These are phyloP conservation scores for Bolboschoenoplectus hybrid DNA, from an alignment of 202 grass and related monocot genomes.

Conservation along the genomic window DNA sequence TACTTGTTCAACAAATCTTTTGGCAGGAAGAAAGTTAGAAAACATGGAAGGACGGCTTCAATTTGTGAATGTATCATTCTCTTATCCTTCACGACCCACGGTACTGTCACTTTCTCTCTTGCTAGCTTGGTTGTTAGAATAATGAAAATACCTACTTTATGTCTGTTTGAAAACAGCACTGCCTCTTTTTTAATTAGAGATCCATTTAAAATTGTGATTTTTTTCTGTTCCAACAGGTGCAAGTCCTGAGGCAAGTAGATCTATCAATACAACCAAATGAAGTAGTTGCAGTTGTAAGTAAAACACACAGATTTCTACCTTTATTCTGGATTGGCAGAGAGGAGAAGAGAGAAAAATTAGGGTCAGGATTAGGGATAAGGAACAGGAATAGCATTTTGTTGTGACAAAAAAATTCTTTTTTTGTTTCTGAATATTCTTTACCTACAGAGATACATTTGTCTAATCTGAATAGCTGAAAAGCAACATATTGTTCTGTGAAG, in stretches of 20 bases:
- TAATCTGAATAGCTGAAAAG: not conserved
- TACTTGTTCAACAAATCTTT: constrained; percentile 17
- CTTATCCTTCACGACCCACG: constrained; percentile 80
- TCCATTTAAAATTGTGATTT: constrained; percentile 6
- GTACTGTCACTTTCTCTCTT: constrained; percentile 46
- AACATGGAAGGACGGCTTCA: constrained; percentile 70
- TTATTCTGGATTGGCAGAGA: not conserved
- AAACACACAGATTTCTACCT: constrained; percentile 19
- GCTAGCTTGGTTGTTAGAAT: not conserved
- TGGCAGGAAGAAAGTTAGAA: constrained; percentile 63
- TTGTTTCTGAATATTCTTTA: not conserved
- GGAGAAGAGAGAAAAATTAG: constrained; percentile 7
- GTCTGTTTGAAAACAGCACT: not conserved
- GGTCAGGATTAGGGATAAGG: constrained; percentile 7
- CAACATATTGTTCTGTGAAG: not conserved
- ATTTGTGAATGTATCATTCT: constrained; percentile 85
- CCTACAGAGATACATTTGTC: not conserved
- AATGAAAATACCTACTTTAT: constrained; percentile 9
- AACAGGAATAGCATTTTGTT: constrained; percentile 7
- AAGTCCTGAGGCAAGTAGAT: constrained; percentile 69
- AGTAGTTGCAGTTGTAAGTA: constrained; percentile 95
- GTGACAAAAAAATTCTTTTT: not conserved
- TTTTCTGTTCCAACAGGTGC: constrained; percentile 54
- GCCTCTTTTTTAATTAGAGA: not conserved
- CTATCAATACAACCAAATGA: constrained; percentile 74